phyloP scores from a whole-genome alignment of 108 stramenopile species.

The Asterionellopsis glacialis region DNA sequence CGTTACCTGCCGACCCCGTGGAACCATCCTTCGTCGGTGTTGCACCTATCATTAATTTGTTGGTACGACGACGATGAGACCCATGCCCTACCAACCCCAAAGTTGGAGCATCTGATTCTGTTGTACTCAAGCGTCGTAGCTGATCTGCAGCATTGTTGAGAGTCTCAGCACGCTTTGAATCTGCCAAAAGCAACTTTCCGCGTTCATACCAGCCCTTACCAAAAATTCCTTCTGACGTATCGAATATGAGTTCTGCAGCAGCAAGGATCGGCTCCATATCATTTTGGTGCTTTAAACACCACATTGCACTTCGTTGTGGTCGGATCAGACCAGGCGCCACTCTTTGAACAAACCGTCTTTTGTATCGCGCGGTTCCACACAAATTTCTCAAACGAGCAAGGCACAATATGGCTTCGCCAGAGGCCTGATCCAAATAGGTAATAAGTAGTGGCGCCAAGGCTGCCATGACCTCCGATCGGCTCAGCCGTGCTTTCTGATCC shows the following conservation, averaged over 20 bases:
- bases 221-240: conserved; percentile 68
- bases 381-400: conserved; percentile 59
- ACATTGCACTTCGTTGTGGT: conserved; percentile 68
- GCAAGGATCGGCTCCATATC: conserved; percentile 87
- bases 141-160: conserved; percentile 60
- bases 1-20: conserved; percentile 21
- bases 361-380: conserved; percentile 76
- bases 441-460: conserved; percentile 76
- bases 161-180: conserved; percentile 62
- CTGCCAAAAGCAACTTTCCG: conserved; percentile 60
- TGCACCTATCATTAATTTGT: conserved; percentile 4
- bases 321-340: conserved; percentile 75
- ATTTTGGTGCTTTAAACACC: conserved; percentile 84
- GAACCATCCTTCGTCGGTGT: conserved; percentile 20
- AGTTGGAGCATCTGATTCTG: conserved; percentile 3
- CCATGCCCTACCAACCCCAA: conserved; percentile 16
- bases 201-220: conserved; percentile 77
- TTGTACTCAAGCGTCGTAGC: conserved; percentile 31
- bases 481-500: conserved; percentile 18
- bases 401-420: conserved; percentile 63
- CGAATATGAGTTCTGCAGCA: conserved; percentile 77
- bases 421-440: conserved; percentile 72
- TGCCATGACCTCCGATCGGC: conserved; percentile 53
- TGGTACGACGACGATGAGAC: conserved; percentile 8
- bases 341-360: conserved; percentile 84